Evolutionary conservation across 176 grass and related monocot species (phyloP), one percentile per base, ranked within the genome.

Genomic region (Carex parvula): DNA sequence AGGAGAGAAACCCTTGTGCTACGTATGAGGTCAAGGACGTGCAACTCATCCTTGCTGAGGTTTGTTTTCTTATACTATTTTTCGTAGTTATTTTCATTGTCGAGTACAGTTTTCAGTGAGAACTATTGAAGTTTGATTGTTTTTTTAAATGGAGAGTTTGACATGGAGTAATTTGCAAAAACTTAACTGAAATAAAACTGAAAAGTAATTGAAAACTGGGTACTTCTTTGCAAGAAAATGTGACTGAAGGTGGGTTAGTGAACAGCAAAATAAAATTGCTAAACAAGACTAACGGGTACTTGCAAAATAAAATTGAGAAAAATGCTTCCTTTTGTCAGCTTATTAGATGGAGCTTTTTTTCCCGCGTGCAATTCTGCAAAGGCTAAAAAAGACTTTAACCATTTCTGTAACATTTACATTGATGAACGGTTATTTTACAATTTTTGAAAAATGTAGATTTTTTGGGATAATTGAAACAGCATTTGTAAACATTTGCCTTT

Each of bases 1-100:
- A 93, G 90, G 92, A 90, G 70, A 37, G 16, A 18, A 94, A 66
- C 32, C 91, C 88, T 77, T 84, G 84, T 86, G 65, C 86, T 84
- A 90, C 85, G 65, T 95, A 91, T 89, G 89, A 93, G 84, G 92
- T 98, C 33, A 98, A 95, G 57, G 95, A 98, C 85, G 95, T 98
- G 33, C 92, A 95, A 70, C 88, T 90, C 83, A 90, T 98, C 83
- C 84, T 87, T 85, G 96, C 96, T 42, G 91, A 98, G 96, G 95
- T 98, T 88, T 65, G 73, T 84, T 58, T 83, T 67, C 20, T 52
- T 20, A 52, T 64, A 53, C 35, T 48, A 55, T 64, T 46, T 63
- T 64, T 16, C 29, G 3, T 62, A 42, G 21, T 22, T 70, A 44
- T 70, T 70, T 41, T 70, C 30, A 21, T 70, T 70, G 16, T 44